Evolutionary conservation across 2,329 filamentous ascomycete species (phyloP).

Genomic region (Coleophoma crateriformis): DNA sequence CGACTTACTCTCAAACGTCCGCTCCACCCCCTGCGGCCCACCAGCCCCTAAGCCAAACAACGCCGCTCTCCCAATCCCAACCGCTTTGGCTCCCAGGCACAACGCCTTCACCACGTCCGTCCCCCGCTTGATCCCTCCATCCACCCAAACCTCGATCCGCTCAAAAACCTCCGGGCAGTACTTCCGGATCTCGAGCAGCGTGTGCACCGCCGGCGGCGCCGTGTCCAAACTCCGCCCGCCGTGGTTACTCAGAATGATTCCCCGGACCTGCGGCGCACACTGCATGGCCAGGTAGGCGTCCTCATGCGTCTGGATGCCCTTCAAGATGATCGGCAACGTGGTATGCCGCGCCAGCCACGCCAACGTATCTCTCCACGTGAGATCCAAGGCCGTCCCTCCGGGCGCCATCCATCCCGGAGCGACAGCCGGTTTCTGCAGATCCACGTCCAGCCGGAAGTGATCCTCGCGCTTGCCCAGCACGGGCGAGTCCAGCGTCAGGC

Average conservation of each 20-base stretch:
- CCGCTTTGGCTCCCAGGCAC: conserved; percentile 78
- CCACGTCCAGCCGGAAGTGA: conserved; percentile 52
- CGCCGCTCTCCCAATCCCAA: conserved; percentile 71
- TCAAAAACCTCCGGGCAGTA: conserved; percentile 39
- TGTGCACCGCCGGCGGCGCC: conserved; percentile 68
- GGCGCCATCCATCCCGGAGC: conserved; percentile 82
- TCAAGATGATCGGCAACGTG: conserved; percentile 79
- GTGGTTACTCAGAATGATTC: conserved; percentile 88
- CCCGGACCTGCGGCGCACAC: conserved; percentile 67
- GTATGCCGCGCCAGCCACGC: conserved; percentile 82
- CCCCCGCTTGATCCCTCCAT: conserved; percentile 79
- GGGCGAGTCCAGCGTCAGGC: conserved; percentile 85
- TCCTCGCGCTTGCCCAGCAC: conserved; percentile 87
- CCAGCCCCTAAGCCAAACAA: conserved; percentile 69
- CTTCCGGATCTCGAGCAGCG: conserved; percentile 66
- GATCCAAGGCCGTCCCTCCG: conserved; percentile 76
- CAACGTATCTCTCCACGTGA: conserved; percentile 80
- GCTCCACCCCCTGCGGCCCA: conserved; percentile 57
- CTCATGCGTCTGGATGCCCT: conserved; percentile 91
- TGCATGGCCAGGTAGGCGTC: conserved; percentile 79
- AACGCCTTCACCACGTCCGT: conserved; percentile 88
- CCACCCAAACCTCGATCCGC: conserved; percentile 77
- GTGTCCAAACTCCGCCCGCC: conserved; percentile 83
- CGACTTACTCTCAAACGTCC: conserved; percentile 56
- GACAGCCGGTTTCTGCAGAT: conserved; percentile 57